Base-by-base conservation (phyloP, 2,329 filamentous ascomycete species). In the Niveomyces coronatus region DNA sequence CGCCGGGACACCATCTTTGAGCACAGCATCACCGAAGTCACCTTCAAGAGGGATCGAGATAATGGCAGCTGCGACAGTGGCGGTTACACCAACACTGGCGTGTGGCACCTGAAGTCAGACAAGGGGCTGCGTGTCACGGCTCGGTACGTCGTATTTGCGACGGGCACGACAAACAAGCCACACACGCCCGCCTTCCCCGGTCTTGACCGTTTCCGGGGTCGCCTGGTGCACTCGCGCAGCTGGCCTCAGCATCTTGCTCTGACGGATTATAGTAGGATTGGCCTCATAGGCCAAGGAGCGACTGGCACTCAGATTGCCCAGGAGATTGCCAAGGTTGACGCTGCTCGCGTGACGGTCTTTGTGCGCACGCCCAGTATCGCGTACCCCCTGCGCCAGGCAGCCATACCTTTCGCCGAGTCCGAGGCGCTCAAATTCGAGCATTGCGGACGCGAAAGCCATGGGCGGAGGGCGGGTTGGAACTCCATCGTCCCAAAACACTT, bases 321-420 rank as follows among this genome's bases (percentile, higher is more conserved):
- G 38, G 48, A 51, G 34, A 41, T 53, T 17, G 39, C 39, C 42
- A 66, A 65, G 45, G 33, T 51, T 47, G 54, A 61, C 9, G 38
- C 36, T 3, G 38, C 36, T 3, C 42, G 55, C 15, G 39, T 62
- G 24, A 57, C 53, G 3, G 67, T 77, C 3, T 75, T 76, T 47
- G 67, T 78, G 43, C 62, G 76, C 14, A 78, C 70, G 2, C 71
- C 75, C 0, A 77, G 75, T 40, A 63, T 71, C 10, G 70, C 67
- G 10, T 49, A 79, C 0, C 76, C 76, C 0, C 77, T 80, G 70
- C 55, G 63, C 2, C 70, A 76, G 45, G 53, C 60, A 2, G 38
- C 53, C 3, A 47, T 76, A 2, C 60, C 61, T 0, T 57, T 52
- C 22, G 57, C 70, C 29, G 64, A 72, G 38, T 63, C 72, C 44